Conservation (phyloP, 2,329 filamentous ascomycete species). For the Fusarium sp. region DNA sequence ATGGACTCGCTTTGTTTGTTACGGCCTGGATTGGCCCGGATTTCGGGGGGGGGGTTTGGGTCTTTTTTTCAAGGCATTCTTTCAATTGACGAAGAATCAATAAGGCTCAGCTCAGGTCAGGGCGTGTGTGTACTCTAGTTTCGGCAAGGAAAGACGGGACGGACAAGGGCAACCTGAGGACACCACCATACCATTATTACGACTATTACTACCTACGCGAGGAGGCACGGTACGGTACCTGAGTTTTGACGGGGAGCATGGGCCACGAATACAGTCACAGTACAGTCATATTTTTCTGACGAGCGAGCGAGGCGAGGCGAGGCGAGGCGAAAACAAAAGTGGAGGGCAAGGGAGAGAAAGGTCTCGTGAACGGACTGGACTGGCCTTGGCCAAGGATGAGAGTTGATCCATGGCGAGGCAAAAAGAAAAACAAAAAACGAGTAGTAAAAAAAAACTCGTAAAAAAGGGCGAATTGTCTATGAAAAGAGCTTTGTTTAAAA, state of each 20-base stretch:
- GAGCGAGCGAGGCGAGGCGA: background rate
- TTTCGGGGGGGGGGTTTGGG: constrained; percentile 14
- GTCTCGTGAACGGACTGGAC: background rate
- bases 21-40: constrained; percentile 30
- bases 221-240: constrained; percentile 1
- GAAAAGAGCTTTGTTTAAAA: constrained; percentile 38
- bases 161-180: constrained; percentile 43
- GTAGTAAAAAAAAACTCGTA: constrained; percentile 43
- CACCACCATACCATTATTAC: constrained; percentile 1
- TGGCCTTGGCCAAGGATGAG: background rate
- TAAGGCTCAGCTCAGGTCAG: constrained; percentile 32
- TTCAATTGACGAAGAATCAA: constrained; percentile 15
- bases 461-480: constrained; percentile 40
- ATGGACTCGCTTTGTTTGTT: constrained; percentile 40
- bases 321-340: constrained; percentile 36
- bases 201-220: constrained; percentile 17
- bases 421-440: constrained; percentile 37
- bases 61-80: constrained; percentile 19
- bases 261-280: constrained; percentile 20
- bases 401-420: background rate
- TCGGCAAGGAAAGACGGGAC: constrained; percentile 32
- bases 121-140: constrained; percentile 45
- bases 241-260: constrained; percentile 13
- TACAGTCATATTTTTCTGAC: constrained; percentile 27
- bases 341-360: constrained; percentile 20